Base-by-base conservation (phyloP, 1,284 basidiomycete species). In the Sanguinoderma infundibulare region DNA sequence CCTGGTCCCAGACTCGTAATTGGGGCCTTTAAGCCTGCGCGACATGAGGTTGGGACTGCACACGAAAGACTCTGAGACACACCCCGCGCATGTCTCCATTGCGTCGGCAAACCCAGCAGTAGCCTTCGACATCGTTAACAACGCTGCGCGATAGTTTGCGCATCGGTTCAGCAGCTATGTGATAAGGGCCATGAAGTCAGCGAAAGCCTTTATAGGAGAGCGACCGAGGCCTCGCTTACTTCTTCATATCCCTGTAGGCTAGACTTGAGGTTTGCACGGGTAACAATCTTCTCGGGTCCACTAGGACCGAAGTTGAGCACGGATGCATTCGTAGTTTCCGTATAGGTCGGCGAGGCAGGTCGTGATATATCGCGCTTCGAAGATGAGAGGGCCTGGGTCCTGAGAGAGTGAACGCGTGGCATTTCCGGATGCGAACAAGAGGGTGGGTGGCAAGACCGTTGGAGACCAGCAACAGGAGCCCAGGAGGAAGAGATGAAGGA, bases 31-130 rank as follows among this genome's bases (percentile, higher is more conserved):
- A 69, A 93, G 77, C 61, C 90, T 92, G 65, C 39, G 22, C 35
- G 58, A 39, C 38, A 53, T 66, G 52, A 66, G 55, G 42, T 28
- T 59, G 10, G 35, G 26, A n/a, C 15, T 5, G 5, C 20, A 42
- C 35, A 24, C 38, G 26, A 49, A 34, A 52, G 42, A n/a, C n/a
- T 17, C 32, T 7, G 49, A 51, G 24, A 78, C 88, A 62, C 69
- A 94, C 91, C 87, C 84, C 55, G 95, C 87, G 67, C 94, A 95
- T 51, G 83, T 82, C 74, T 93, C 88, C 84, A 96, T 85, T 20
- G 94, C 91, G 72, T 92, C 87, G 26, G 95, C 96, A 67, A 98
- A 93, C 3, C 86, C 84, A 42, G 94, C 92, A 5, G 94, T 95
- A 10, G 91, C 94, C 63, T 86, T 87, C 15, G 94, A 92, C 85